Base-by-base conservation (phyloP, 306 rosid genomes). In the Parietaria judaica region DNA sequence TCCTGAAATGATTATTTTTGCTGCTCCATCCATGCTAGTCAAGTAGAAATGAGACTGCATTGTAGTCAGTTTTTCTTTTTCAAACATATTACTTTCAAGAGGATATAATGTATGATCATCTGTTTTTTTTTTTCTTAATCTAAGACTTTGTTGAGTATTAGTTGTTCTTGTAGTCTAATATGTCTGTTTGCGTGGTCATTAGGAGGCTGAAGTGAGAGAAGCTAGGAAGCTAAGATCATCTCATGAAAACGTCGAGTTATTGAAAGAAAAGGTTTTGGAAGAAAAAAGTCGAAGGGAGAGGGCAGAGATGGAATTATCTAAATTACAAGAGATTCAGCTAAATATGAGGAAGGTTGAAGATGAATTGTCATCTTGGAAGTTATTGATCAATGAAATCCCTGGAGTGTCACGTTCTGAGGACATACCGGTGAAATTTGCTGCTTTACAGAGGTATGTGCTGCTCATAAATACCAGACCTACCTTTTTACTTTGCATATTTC, bases 201-300 rank as follows among this genome's bases (percentile, higher is more conserved):
- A 92, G 98, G 98, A 92, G 70, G 74, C 94, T 72, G 98, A 88
- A 75, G 96, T 88, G 65, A 88, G 82, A 79, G 96, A 82, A 84
- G 96, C 98, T 46, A 80, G 84, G 71, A 92, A 84, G 80, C 74
- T 92, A 69, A 92, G 71, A 81, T 82, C 83, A 47, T 84, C 86
- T 65, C 86, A 79, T 58, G 95, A 89, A 67, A 76, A 79, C 61
- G 49, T 84, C 72, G 91, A 76, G 61, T 76, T 92, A 70, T 77
- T 92, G 77, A 84, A 82, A 74, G 98, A 88, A 78, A 88, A 88
- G 72, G 66, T 92, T 56, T 67, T 74, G 77, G 95, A 88, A 72
- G 96, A 88, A 73, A 92, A 82, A 68, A 51, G 70, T 70, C 78
- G 79, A 54, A 66, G 81, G 61, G 96, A 88, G 84, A 84, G 83